Conservation (phyloP, 2,329 filamentous ascomycete genomes). For the Aspergillus thermomutatus region DNA sequence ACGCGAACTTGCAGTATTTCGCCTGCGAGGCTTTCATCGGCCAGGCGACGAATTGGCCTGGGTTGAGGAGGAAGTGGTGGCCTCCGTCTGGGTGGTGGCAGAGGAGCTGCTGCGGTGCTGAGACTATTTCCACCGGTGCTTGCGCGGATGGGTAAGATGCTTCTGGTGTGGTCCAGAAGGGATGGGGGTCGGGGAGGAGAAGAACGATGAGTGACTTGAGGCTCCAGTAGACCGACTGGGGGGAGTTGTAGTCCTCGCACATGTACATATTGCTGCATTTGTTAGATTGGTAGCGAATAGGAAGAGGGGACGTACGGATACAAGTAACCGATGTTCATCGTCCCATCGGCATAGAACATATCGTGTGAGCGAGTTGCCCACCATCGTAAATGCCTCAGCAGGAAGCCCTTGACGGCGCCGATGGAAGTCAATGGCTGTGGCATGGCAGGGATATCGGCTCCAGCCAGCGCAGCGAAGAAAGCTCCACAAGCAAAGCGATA, state of each 20-base stretch:
- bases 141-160: background rate
- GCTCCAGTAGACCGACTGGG: conserved; percentile 14
- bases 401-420: conserved; percentile 8
- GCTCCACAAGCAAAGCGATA: conserved; percentile 16
- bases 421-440: conserved; percentile 7
- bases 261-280: conserved; percentile 7
- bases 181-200: background rate
- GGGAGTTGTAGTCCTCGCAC: conserved; percentile 15
- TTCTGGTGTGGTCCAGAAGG: conserved; percentile 4
- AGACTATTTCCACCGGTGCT: background rate
- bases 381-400: conserved; percentile 12
- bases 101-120: conserved; percentile 9
- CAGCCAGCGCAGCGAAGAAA: conserved; percentile 14
- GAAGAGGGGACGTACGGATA: conserved; percentile 1
- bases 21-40: conserved; percentile 26
- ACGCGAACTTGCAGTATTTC: conserved; percentile 49
- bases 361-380: conserved; percentile 7
- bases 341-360: conserved; percentile 6
- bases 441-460: conserved; percentile 7
- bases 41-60: conserved; percentile 16
- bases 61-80: conserved; percentile 18
- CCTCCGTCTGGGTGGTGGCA: conserved; percentile 5
- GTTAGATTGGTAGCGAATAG: too few relatives aligned
- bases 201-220: conserved; percentile 9
- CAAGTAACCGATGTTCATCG: conserved; percentile 6